A percentile compares a stretch with the other conserved stretches of the same genome.
phyloP scores from a whole-genome alignment of 1,284 basidiomycete species.

The Porogramme epimiltina region DNA sequence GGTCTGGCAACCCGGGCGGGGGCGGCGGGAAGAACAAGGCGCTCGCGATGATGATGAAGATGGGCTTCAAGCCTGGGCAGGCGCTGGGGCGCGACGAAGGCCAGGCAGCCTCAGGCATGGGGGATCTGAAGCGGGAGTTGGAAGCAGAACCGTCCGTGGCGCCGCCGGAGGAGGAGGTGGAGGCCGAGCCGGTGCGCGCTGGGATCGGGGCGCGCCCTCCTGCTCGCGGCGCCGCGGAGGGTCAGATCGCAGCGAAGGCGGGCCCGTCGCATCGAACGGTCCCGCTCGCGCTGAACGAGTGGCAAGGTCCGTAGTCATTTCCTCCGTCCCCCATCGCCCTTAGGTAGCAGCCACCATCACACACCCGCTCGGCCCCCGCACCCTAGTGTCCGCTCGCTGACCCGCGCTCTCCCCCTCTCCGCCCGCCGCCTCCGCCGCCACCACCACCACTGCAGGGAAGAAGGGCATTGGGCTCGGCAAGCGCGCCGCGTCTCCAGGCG shows the following conservation, averaged over 20 bases:
- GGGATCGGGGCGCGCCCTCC: slow-evolving; percentile 17
- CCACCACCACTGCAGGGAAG: slow-evolving; percentile 52
- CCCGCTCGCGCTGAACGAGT: slow-evolving; percentile 73
- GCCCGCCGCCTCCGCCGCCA: too few species aligned
- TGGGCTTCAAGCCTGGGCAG: slow-evolving; percentile 85
- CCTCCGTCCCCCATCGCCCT: too few species aligned
- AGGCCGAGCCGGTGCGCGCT: slow-evolving; percentile 12
- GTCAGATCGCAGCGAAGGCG: slow-evolving; percentile 2
- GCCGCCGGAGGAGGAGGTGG: slow-evolving; percentile 4
- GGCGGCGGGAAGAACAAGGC: slow-evolving; percentile 61
- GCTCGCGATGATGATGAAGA: slow-evolving; percentile 85
- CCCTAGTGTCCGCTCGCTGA: too few species aligned
- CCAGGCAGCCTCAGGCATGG: slow-evolving; percentile 4
- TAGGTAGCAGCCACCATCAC: too few species aligned
- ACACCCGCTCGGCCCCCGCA: too few species aligned
- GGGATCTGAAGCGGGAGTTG: too few species aligned
- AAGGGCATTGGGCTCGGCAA: slow-evolving; percentile 76
- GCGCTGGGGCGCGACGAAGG: slow-evolving; percentile 55
- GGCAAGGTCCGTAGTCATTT: slow-evolving; percentile 75
- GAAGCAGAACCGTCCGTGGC: too few species aligned
- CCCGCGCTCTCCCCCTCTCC: too few species aligned
- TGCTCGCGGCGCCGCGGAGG: slow-evolving; percentile 7
- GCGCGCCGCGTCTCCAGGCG: slow-evolving; percentile 63
- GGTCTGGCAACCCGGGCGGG: too few species aligned
- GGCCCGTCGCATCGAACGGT: slow-evolving; percentile 48